Evolutionary conservation across 2,329 filamentous ascomycete species (phyloP).

Genomic region (Magnaporthiopsis rhizophila): DNA sequence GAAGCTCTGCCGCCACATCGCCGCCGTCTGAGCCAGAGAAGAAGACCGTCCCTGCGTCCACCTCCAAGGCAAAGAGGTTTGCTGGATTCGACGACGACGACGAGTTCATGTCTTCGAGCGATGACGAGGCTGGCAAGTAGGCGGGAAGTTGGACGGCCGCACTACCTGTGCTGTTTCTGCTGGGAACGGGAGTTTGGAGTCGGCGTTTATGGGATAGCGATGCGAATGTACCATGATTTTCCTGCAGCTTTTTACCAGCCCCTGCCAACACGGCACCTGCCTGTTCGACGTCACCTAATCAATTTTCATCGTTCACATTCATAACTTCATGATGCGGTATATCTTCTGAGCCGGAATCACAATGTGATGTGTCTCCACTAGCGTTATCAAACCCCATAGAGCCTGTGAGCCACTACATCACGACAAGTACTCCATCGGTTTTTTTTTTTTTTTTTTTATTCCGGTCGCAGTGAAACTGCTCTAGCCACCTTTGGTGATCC

Average conservation of each 20-base stretch:
- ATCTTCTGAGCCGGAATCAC: neutral
- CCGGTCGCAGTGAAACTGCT: neutral
- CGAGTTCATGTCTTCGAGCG: constrained; percentile 61
- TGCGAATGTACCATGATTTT: neutral
- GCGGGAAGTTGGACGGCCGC: too few relatives aligned
- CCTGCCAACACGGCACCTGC: neutral
- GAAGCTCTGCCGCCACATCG: constrained; percentile 39
- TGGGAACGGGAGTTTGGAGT: neutral
- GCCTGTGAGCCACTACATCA: neutral
- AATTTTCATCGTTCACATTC: neutral
- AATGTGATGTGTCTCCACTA: neutral
- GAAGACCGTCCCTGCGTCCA: constrained; percentile 18
- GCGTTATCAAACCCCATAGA: neutral
- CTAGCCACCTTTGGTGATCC: neutral
- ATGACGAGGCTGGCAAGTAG: constrained; percentile 38
- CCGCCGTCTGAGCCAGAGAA: constrained; percentile 35
- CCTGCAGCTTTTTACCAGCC: neutral
- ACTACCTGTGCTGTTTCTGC: too few relatives aligned
- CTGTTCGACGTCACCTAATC: neutral
- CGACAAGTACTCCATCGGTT: neutral
- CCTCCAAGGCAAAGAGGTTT: constrained; percentile 39
- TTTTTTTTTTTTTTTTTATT: neutral
- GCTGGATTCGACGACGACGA: constrained; percentile 77
- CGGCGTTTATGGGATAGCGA: neutral
- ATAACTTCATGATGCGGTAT: neutral